These are phyloP conservation scores for Salvia splendens DNA, from an alignment of 257 asterid genomes.

Conservation along the genomic window DNA sequence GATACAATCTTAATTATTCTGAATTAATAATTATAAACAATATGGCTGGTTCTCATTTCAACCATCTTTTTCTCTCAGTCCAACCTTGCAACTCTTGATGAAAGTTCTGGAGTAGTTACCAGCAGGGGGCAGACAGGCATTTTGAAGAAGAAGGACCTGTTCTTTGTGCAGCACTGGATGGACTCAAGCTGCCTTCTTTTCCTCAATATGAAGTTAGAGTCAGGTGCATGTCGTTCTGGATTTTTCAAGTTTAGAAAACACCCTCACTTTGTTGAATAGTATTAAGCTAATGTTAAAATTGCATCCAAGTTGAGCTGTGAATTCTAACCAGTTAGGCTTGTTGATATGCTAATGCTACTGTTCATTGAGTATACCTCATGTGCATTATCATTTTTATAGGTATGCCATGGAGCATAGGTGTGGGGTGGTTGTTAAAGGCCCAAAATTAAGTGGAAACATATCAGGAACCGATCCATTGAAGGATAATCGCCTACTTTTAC, in stretches of 20 bases:
- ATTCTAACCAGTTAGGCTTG: neutral
- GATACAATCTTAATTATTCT: neutral
- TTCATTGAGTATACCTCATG: slow-evolving; percentile 25
- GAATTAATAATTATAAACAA: neutral
- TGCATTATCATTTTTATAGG: slow-evolving; percentile 42
- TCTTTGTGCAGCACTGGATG: slow-evolving; percentile 90
- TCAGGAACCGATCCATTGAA: slow-evolving; percentile 97
- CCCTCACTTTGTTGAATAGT: neutral
- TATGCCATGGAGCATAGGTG: slow-evolving; percentile 99
- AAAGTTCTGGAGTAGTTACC: slow-evolving; percentile 74
- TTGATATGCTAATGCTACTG: slow-evolving; percentile 5
- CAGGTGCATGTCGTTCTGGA: slow-evolving; percentile 50
- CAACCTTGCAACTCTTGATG: slow-evolving; percentile 94
- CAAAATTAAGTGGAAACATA: slow-evolving; percentile 92
- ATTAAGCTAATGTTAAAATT: neutral
- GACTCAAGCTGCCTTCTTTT: slow-evolving; percentile 79
- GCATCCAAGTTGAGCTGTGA: slow-evolving; percentile 4
- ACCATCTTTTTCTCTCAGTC: slow-evolving; percentile 46
- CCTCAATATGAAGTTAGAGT: slow-evolving; percentile 95
- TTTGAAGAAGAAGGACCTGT: slow-evolving; percentile 98
- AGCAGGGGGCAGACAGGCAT: slow-evolving; percentile 99
- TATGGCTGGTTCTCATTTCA: slow-evolving; percentile 12
- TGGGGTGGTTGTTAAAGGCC: slow-evolving; percentile 99
- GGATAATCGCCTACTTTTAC: slow-evolving; percentile 81
- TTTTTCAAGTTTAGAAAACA: slow-evolving; percentile 4